These are phyloP conservation scores for Pseudocercospora vitis DNA, from an alignment of 2,329 filamentous ascomycete genomes.

Conservation along the genomic window DNA sequence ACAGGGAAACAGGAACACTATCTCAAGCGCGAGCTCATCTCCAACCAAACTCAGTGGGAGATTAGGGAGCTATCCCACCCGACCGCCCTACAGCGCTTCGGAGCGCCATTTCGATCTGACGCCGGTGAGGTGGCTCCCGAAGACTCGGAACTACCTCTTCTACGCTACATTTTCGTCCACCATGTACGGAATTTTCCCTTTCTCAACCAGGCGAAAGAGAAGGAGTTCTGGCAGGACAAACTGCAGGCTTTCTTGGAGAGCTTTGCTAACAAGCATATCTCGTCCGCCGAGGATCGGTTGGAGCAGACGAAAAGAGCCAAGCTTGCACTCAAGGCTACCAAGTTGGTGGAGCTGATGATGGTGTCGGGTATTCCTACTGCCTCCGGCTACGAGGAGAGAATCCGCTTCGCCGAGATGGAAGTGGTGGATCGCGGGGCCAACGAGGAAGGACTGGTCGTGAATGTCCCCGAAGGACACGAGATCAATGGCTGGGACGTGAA, in stretches of 20 bases:
- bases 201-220: constrained; percentile 91
- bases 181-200: constrained; percentile 98
- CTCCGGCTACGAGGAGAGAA: constrained; percentile 95
- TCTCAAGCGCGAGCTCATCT: constrained; percentile 91
- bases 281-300: constrained; percentile 89
- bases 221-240: constrained; percentile 99
- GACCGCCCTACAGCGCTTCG: constrained; percentile 90
- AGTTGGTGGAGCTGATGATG: constrained; percentile 99
- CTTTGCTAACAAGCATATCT: constrained; percentile 95
- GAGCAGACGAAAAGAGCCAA: constrained; percentile 96
- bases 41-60: constrained; percentile 84
- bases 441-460: constrained; percentile 82
- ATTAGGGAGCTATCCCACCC: constrained; percentile 92
- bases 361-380: constrained; percentile 94
- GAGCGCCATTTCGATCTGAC: constrained; percentile 90
- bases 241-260: constrained; percentile 94
- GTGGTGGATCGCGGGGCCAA: constrained; percentile 92
- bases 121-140: constrained; percentile 89
- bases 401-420: constrained; percentile 94
- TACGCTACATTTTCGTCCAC: constrained; percentile 96
- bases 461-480: constrained; percentile 83
- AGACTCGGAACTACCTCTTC: constrained; percentile 88
- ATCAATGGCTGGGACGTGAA: constrained; percentile 98
- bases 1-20: constrained; percentile 99
- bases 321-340: constrained; percentile 87